These are phyloP conservation scores for Amphirosellinia nigrospora DNA, from an alignment of 495 filamentous ascomycete genomes.

Conservation along the genomic window DNA sequence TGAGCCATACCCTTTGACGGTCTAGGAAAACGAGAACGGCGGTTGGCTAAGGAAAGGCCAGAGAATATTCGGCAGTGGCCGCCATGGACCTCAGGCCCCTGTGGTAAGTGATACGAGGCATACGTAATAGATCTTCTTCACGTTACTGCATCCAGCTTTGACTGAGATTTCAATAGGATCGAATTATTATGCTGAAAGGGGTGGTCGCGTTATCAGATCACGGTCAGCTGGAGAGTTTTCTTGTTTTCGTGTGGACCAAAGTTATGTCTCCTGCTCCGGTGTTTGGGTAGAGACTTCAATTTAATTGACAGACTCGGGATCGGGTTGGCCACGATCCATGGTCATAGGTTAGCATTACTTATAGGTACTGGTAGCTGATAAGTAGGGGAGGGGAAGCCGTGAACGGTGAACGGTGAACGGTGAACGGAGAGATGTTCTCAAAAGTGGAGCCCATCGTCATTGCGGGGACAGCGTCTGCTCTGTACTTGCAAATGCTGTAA, in stretches of 20 bases:
- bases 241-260: no score
- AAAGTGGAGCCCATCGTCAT: constrained; percentile 8
- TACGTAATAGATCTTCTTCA: not conserved
- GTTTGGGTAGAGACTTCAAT: no score
- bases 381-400: not conserved
- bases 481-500: not conserved
- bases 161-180: not conserved
- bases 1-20: no score
- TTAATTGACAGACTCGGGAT: no score
- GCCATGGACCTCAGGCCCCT: not conserved
- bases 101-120: not conserved
- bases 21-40: no score
- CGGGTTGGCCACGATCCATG: no score
- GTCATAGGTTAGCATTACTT: no score
- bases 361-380: not conserved
- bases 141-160: not conserved
- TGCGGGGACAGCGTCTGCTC: not conserved
- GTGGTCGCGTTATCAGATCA: no score
- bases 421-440: not conserved
- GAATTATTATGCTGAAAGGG: no score
- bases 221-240: no score
- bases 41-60: not conserved
- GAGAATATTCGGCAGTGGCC: not conserved
- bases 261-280: no score
- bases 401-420: no score